Evolutionary conservation across 1,284 basidiomycete species (phyloP), one percentile per base, ranked within the genome.

Genomic region (Chalciporus sp.): DNA sequence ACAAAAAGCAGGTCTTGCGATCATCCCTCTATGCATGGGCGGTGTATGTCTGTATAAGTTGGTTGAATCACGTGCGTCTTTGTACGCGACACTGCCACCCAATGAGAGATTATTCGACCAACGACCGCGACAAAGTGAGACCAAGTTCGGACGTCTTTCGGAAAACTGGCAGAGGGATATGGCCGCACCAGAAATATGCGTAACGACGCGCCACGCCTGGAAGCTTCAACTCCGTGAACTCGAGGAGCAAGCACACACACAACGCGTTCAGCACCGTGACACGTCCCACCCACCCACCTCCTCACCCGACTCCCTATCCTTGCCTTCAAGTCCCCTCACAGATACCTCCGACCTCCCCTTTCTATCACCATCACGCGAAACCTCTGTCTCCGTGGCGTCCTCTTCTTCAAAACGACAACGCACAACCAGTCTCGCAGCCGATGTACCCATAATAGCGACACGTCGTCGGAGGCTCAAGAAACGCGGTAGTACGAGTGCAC

Each of bases 331-430:
- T 49, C 64, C 67, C 0, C 65, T 69, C 61, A 66, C 65, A 2
- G 61, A 69, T 7, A 37, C 58, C 0, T 69, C 63, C 27, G 65
- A 61, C 26, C n/a, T 54, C 7, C 60, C 23, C 6, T 23, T 23
- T 23, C 23, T 55, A 0, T 61, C 66, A 0, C 64, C 55, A 0
- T 68, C 64, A 2, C 51, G 61, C 23, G 64, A 52, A 4, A 62
- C 68, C 7, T 65, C 67, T 23, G 47, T 58, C 27, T 69, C 64
- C 14, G 23, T 23, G 23, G 54, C 59, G 0, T 62, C 67, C 11
- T 68, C 65, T 0, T 64, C 67, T 0, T 68, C 66, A 0, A 67
- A 70, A 33, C 67, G 67, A 0, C 63, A 51, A 6, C 64, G 66
- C 27, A 41, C 48, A 2, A 51, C 66, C 7, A 65, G 51, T 17